Percentiles rank a stretch among this genome's conserved stretches.
Evolutionary conservation across 805 yeast genomes (phyloP).

Genomic region (Candida piceae): DNA sequence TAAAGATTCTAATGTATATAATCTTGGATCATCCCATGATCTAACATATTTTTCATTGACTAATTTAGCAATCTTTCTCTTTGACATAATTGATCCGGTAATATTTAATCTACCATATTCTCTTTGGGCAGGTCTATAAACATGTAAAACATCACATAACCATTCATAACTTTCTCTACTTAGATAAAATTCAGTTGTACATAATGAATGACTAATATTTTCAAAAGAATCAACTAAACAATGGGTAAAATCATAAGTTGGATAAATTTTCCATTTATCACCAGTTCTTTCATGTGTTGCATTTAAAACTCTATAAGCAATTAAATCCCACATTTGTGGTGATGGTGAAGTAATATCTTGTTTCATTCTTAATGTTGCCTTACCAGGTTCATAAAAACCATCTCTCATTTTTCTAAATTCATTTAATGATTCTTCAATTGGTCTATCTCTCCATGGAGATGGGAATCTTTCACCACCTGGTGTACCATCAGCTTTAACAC

Average conservation of each 20-base stretch:
- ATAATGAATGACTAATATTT: constrained; percentile 90
- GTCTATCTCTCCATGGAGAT: constrained; percentile 67
- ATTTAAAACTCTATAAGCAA: constrained; percentile 90
- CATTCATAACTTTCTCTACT: constrained; percentile 96
- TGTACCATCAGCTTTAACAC: constrained; percentile 85
- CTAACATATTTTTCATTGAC: constrained; percentile 79
- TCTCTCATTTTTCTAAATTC: constrained; percentile 91
- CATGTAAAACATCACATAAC: constrained; percentile 93
- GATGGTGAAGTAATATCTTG: constrained; percentile 85
- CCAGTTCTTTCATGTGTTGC: constrained; percentile 97
- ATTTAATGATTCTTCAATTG: constrained; percentile 66
- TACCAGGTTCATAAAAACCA: constrained; percentile 83
- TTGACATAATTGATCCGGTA: constrained; percentile 90
- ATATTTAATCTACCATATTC: constrained; percentile 96
- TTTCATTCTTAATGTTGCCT: constrained; percentile 95
- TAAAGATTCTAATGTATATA: constrained; percentile 89
- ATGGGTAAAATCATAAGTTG: constrained; percentile 98
- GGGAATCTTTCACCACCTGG: constrained; percentile 90
- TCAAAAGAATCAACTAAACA: constrained; percentile 97
- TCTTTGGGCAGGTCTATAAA: constrained; percentile 97
- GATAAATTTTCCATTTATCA: constrained; percentile 94
- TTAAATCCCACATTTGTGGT: constrained; percentile 99
- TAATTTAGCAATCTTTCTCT: constrained; percentile 91
- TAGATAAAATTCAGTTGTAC: constrained; percentile 91
- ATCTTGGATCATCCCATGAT: constrained; percentile 98